Percentiles rank a stretch among this genome's conserved stretches.
These are phyloP conservation scores for Fusarium chaquense DNA, from an alignment of 2,329 filamentous ascomycete species.

Conservation along the genomic window DNA sequence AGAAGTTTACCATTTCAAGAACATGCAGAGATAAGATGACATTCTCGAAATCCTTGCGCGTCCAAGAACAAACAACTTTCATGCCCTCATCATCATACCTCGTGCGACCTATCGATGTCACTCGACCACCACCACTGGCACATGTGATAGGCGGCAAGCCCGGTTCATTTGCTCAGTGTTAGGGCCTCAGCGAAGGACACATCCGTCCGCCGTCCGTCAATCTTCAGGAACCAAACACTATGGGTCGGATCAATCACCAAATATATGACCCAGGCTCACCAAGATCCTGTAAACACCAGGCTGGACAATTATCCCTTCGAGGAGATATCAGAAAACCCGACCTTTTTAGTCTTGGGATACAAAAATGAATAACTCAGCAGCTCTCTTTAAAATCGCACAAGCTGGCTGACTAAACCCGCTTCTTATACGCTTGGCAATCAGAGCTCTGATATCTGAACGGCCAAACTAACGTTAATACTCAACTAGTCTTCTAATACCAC, in stretches of 20 bases:
- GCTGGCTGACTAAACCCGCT: not conserved
- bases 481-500: not conserved
- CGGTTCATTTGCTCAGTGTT: conserved; percentile 23
- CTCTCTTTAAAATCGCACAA: not conserved
- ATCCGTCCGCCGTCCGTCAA: not conserved
- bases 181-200: conserved; percentile 17
- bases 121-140: conserved; percentile 22
- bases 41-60: conserved; percentile 8
- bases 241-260: not conserved
- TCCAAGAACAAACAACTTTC: conserved; percentile 6
- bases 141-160: conserved; percentile 43
- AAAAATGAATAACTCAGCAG: not conserved
- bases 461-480: not conserved
- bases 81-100: conserved; percentile 19
- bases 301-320: not conserved
- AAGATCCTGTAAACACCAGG: not conserved
- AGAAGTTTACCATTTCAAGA: conserved; percentile 2
- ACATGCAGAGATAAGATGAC: conserved; percentile 15
- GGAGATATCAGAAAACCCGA: not conserved
- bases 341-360: not conserved
- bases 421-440: not conserved
- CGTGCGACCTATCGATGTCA: conserved; percentile 38
- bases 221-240: not conserved
- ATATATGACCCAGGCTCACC: not conserved
- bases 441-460: not conserved